phyloP scores from a whole-genome alignment of 116 monocot species.

The Dioscorea cayenensis region DNA sequence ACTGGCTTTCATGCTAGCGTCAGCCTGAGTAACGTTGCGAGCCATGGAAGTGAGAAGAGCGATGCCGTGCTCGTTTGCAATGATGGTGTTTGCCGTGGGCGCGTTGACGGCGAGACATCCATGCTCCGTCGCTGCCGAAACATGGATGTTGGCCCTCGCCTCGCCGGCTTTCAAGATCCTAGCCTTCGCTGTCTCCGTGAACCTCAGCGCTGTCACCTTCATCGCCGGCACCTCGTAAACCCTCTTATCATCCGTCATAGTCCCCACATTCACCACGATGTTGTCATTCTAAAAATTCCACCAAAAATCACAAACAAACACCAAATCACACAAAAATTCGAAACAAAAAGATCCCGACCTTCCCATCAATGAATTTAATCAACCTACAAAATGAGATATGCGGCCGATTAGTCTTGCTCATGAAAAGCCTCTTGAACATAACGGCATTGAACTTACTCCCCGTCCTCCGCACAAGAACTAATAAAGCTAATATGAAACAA shows the following conservation, averaged over 20 bases:
- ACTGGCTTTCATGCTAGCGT: constrained; percentile 72
- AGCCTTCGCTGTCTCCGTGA: constrained; percentile 18
- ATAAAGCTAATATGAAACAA: constrained; percentile 13
- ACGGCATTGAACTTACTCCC: constrained; percentile 47
- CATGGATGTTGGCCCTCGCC: too few relatives aligned
- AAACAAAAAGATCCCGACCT: constrained; percentile 9
- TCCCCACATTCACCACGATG: constrained; percentile 15
- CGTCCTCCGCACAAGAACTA: constrained; percentile 33
- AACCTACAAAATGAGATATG: constrained; percentile 50
- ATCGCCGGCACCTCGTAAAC: constrained; percentile 21
- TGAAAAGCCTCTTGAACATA: constrained; percentile 53
- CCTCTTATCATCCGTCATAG: constrained; percentile 23
- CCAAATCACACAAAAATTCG: not conserved
- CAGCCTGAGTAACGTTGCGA: constrained; percentile 62
- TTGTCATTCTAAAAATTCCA: not conserved
- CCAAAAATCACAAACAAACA: not conserved
- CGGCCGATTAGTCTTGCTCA: constrained; percentile 58
- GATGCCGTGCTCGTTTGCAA: constrained; percentile 78
- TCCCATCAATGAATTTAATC: constrained; percentile 16
- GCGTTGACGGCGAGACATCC: constrained; percentile 83
- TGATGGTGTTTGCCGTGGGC: constrained; percentile 75
- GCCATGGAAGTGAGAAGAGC: constrained; percentile 74
- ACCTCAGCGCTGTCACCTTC: constrained; percentile 27
- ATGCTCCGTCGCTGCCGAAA: constrained; percentile 48
- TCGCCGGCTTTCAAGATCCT: constrained; percentile 18